phyloP scores from a whole-genome alignment of 1,284 basidiomycete genomes.

The Ceratobasidium sp. region DNA sequence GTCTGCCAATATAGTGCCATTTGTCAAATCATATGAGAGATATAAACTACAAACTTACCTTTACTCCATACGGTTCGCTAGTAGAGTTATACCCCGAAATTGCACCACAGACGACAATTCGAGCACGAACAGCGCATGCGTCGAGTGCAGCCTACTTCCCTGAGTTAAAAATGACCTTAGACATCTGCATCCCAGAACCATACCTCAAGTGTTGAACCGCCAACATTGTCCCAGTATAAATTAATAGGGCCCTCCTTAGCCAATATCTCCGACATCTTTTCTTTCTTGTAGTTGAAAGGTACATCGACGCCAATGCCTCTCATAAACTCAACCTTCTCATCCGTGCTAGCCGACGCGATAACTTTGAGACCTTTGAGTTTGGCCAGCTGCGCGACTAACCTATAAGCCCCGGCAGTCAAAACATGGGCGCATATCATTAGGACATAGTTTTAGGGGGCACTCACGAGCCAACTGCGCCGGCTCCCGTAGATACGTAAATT shows the following conservation, averaged over 20 bases:
- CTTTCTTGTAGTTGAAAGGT: slow-evolving; percentile 59
- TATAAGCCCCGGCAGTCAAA: background rate
- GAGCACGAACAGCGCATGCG: slow-evolving; percentile 49
- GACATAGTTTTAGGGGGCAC: slow-evolving; percentile 50
- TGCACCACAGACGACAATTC: slow-evolving; percentile 50
- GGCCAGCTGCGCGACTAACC: slow-evolving; percentile 58
- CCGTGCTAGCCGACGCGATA: slow-evolving; percentile 60
- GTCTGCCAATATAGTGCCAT: slow-evolving; percentile 42
- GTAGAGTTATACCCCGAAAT: slow-evolving; percentile 50
- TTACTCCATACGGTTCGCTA: slow-evolving; percentile 49
- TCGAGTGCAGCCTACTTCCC: slow-evolving; percentile 49
- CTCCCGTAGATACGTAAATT: slow-evolving; percentile 69
- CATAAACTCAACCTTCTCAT: slow-evolving; percentile 60
- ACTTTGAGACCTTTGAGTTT: slow-evolving; percentile 60
- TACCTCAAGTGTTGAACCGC: slow-evolving; percentile 43
- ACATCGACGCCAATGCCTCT: slow-evolving; percentile 59
- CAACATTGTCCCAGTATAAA: slow-evolving; percentile 49
- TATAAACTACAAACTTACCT: slow-evolving; percentile 13
- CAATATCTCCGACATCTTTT: slow-evolving; percentile 58
- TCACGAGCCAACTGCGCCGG: slow-evolving; percentile 64
- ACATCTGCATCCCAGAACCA: too few relatives aligned
- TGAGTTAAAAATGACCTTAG: too few relatives aligned
- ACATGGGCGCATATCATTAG: background rate
- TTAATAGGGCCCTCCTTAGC: slow-evolving; percentile 58
- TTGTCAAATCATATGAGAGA: background rate